Evolutionary conservation across 441 rosid species (phyloP).

Genomic region (Pelargonium fulgidum): DNA sequence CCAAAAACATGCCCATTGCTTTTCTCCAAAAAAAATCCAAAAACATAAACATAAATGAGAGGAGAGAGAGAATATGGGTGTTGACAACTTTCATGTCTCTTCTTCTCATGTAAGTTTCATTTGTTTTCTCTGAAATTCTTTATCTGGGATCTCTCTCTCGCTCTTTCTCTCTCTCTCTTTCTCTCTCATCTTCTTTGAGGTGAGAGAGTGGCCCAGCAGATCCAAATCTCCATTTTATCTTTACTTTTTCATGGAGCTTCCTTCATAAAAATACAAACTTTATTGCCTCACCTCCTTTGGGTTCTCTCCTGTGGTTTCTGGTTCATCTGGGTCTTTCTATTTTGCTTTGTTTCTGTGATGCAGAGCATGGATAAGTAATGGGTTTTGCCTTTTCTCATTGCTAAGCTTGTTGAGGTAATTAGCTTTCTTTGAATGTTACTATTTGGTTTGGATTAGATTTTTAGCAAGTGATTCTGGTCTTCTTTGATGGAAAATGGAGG

Average conservation of each 20-base stretch:
- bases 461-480: no score
- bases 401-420: no score
- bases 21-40: background rate
- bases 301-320: slow-evolving; percentile 1
- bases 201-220: slow-evolving; percentile 18
- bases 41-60: slow-evolving; percentile 2
- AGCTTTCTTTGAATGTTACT: no score
- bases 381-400: background rate
- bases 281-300: slow-evolving; percentile 11
- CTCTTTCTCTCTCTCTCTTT: no score
- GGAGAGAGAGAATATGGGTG: slow-evolving; percentile 5
- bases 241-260: slow-evolving; percentile 23
- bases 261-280: slow-evolving; percentile 21
- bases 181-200: slow-evolving; percentile 28
- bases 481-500: no score
- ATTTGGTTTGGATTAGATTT: no score
- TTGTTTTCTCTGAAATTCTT: slow-evolving; percentile 19
- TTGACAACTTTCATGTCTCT: slow-evolving; percentile 33
- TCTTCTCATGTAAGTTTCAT: slow-evolving; percentile 27
- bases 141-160: background rate
- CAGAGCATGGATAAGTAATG: slow-evolving; percentile 7
- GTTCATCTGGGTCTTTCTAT: slow-evolving; percentile 7
- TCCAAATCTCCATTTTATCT: slow-evolving; percentile 31
- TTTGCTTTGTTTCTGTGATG: slow-evolving; percentile 3
- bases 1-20: no score